Evolutionary conservation across 352 stramenopile genomes (phyloP), one percentile per base, ranked within the genome.

Genomic region (Globisporangium acanthophoron): DNA sequence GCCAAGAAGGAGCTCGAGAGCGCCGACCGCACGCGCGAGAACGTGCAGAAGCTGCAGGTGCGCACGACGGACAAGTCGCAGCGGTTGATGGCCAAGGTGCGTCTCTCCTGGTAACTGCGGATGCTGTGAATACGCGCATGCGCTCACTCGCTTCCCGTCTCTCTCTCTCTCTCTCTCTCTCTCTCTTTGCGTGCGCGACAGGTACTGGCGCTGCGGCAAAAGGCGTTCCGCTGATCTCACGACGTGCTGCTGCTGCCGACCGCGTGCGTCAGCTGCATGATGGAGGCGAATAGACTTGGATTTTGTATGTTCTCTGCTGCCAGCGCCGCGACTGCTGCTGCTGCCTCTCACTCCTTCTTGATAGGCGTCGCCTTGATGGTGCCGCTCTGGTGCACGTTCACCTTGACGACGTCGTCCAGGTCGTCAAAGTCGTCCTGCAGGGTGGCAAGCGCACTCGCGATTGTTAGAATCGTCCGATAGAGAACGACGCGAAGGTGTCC

Each of bases 351-450:
- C 16, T 85, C 56, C 54, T 88, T 87, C 71, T 80, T 84, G 39
- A 69, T 44, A 7, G 74, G 60, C 41, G 80, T 81, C 39, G 71
- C 69, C 64, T 89, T 90, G 31, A 89, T 89, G 27, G 64, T 43
- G 54, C 83, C 83, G 61, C 77, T 90, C 59, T 89, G 57, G 65
- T 93, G 79, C 41, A 88, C 83, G 46, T 93, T 87, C 54, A 93
- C 83, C 64, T 89, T 90, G 31, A 74, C 76, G 12, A 87, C 61
- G 12, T 80, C 82, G 54, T 93, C 80, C 59, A 93, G 58, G 56
- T 87, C 83, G 45, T 85, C 81, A 55, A 93, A 93, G 53, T 93
- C 83, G 54, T 93, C 83, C 83, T 93, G 44, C 20, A 31, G 5
- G 18, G 13, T 8, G 9, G 43, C 5, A n/a, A 27, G 24, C 24